Percentiles rank a stretch among this genome's conserved stretches.
phyloP scores from a whole-genome alignment of 192 early-diverging fungal genomes.

The Cladochytrium replicatum region DNA sequence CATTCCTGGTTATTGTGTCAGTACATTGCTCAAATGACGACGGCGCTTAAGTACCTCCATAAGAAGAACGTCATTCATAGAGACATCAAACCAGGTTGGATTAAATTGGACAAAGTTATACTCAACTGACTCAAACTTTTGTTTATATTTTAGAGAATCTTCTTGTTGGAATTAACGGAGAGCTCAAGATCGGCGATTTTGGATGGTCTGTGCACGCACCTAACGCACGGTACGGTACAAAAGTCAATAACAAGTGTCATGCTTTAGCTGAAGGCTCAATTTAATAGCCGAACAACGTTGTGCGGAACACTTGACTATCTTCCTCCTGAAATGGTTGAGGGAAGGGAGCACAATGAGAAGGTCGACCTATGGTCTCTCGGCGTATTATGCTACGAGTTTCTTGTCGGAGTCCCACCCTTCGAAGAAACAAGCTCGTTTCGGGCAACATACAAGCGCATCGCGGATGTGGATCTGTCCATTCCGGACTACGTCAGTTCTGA shows the following conservation, averaged over 20 bases:
- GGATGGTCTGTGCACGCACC: conserved; percentile 92
- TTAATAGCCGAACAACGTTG: conserved; percentile 64
- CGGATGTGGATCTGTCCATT: conserved; percentile 70
- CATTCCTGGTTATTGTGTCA: conserved; percentile 14
- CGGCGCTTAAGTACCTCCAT: conserved; percentile 79
- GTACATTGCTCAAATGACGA: conserved; percentile 85
- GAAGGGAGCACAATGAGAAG: conserved; percentile 59
- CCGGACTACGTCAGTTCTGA: conserved; percentile 67
- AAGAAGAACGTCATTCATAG: conserved; percentile 86
- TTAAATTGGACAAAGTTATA: no score
- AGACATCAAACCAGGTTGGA: conserved; percentile 79
- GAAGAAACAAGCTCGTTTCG: conserved; percentile 56
- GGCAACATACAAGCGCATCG: conserved; percentile 73
- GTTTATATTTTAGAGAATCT: conserved; percentile 57
- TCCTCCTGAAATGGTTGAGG: conserved; percentile 93
- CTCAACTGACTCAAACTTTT: not conserved
- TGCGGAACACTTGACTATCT: conserved; percentile 96
- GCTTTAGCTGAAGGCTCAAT: not conserved
- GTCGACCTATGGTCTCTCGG: conserved; percentile 93
- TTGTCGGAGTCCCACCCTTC: conserved; percentile 87
- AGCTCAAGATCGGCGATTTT: conserved; percentile 94
- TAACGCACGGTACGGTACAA: conserved; percentile 34
- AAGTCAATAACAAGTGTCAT: not conserved
- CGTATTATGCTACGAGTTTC: conserved; percentile 85
- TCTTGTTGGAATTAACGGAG: conserved; percentile 72